phyloP scores from a whole-genome alignment of 148 eudicot genomes.

The Spergularia bocconei region DNA sequence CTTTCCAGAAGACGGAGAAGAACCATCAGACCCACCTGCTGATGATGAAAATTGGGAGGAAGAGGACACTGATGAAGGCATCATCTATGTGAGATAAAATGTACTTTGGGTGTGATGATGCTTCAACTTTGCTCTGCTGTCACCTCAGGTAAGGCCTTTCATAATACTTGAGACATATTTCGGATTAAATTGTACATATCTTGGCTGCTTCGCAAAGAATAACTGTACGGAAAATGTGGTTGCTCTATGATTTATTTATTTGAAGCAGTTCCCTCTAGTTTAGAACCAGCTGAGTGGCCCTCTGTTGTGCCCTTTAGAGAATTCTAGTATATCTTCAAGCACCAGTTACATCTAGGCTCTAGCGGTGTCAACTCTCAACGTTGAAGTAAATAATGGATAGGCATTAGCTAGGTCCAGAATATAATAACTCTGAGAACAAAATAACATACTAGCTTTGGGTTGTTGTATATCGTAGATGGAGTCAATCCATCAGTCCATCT shows the following conservation, averaged over 20 bases:
- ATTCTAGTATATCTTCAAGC: neutral
- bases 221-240: neutral
- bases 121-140: constrained; percentile 17
- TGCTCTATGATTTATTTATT: neutral
- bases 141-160: constrained; percentile 29
- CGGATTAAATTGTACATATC: neutral
- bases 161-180: neutral
- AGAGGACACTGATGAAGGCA: constrained; percentile 71
- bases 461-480: too few species aligned
- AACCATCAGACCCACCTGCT: constrained; percentile 29
- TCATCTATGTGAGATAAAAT: constrained; percentile 65
- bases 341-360: neutral
- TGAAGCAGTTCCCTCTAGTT: neutral
- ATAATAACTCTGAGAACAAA: too few species aligned
- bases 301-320: neutral
- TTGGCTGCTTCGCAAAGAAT: neutral
- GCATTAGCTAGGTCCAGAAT: too few species aligned
- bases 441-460: too few species aligned
- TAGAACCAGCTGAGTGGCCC: neutral
- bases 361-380: neutral
- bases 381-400: neutral
- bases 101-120: constrained; percentile 10
- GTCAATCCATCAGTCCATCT: too few species aligned
- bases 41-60: constrained; percentile 62
- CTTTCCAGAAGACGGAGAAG: constrained; percentile 26